Evolutionary conservation across 2,329 filamentous ascomycete species (phyloP).

Genomic region (Aaosphaeria pasadenensis): DNA sequence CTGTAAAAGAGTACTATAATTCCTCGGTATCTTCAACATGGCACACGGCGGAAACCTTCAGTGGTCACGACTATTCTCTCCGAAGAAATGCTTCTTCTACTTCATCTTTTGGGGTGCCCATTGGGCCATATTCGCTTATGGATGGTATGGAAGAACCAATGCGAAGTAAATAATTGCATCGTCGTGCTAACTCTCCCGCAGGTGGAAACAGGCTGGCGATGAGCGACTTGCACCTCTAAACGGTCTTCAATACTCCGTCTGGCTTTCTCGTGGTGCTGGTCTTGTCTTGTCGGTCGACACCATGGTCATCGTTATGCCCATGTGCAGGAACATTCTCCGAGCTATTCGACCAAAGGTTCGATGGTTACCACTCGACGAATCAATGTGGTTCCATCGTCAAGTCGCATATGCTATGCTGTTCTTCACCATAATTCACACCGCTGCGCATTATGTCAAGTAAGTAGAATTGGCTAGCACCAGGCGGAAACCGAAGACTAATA

Average conservation of each 20-base stretch:
- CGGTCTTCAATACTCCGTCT: slow-evolving; percentile 80
- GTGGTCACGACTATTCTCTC: slow-evolving; percentile 52
- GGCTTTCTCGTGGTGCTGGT: slow-evolving; percentile 92
- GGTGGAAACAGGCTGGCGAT: slow-evolving; percentile 75
- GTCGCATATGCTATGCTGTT: slow-evolving; percentile 84
- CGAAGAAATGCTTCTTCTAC: slow-evolving; percentile 74
- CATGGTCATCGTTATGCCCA: slow-evolving; percentile 85
- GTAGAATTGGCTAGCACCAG: slow-evolving; percentile 20
- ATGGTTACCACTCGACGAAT: slow-evolving; percentile 93
- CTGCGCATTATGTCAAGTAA: slow-evolving; percentile 90
- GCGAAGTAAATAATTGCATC: neutral
- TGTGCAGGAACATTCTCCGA: slow-evolving; percentile 87
- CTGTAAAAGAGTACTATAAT: slow-evolving; percentile 8
- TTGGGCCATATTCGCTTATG: slow-evolving; percentile 73
- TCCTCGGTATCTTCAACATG: slow-evolving; percentile 1
- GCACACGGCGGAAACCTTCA: slow-evolving; percentile 1
- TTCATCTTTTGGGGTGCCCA: slow-evolving; percentile 78
- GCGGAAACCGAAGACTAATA: slow-evolving; percentile 9
- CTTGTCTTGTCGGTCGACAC: slow-evolving; percentile 80
- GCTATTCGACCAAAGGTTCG: slow-evolving; percentile 81
- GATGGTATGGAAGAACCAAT: slow-evolving; percentile 63
- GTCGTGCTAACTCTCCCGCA: slow-evolving; percentile 40
- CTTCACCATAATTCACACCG: slow-evolving; percentile 74
- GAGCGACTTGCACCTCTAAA: slow-evolving; percentile 73
- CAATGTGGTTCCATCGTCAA: slow-evolving; percentile 94